phyloP scores from a whole-genome alignment of 345 rosid genomes.

The Leavenworthia alabamica region DNA sequence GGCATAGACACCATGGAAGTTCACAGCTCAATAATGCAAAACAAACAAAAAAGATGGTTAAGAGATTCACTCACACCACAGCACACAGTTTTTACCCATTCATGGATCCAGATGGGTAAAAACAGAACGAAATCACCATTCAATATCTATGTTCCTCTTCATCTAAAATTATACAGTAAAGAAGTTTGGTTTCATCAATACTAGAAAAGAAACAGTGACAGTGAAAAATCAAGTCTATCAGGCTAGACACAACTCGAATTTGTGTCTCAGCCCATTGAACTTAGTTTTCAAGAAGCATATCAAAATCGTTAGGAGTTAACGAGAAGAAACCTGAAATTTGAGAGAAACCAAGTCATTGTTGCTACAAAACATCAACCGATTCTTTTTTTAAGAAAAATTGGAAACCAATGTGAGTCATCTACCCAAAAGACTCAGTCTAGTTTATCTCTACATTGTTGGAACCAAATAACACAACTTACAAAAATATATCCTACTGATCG shows the following conservation, averaged over 20 bases:
- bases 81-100: no score
- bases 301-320: not conserved
- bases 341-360: not conserved
- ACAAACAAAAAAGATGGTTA: no score
- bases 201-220: no score
- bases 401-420: not conserved
- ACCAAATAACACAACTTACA: conserved; percentile 20
- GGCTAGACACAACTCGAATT: not conserved
- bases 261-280: not conserved
- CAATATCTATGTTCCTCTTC: no score
- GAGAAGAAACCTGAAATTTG: no score
- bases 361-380: not conserved
- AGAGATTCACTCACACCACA: no score
- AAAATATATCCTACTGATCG: not conserved
- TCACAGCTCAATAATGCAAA: no score
- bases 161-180: no score
- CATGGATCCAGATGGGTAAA: no score
- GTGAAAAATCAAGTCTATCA: not conserved
- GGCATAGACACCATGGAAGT: no score
- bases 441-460: conserved; percentile 17
- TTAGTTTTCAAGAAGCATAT: not conserved
- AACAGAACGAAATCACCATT: no score
- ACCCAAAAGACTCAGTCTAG: not conserved
- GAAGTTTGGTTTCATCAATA: no score
- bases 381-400: not conserved